Base-by-base conservation (phyloP, 2,329 filamentous ascomycete genomes). In the Aspergillus pseudoglaucus region DNA sequence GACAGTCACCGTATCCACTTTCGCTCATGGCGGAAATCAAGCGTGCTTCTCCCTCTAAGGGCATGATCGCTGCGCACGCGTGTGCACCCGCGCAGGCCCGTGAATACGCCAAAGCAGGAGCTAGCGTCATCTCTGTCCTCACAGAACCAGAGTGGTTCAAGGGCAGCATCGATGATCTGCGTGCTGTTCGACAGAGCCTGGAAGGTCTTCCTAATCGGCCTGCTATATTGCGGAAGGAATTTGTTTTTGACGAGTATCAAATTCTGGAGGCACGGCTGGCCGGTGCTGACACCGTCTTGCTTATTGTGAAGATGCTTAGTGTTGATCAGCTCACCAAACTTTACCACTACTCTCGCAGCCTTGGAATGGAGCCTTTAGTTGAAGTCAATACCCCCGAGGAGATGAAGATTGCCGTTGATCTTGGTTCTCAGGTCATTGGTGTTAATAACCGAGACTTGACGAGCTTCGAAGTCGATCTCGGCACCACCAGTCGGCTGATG, bases 91-190 rank as follows among this genome's bases (percentile, higher is more conserved):
- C 85, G 4, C 93, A 98, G 68, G 93, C 94, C 38, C 83, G 84
- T 54, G 89, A 86, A 57, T 98, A 98, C 67, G 93, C 94, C 8
- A 79, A 93, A 45, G 90, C 93, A 6, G 94, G 93, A 12, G 93
- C 93, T 42, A 97, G 91, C 65, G 89, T 95, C 35, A 98, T 98
- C 56, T 97, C 93, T 1, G 93, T 98, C n/a, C 79, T 98, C 42
- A 98, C 93, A 0, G 93, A 98, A 70, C 93, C 94, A 0, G 87
- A 97, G 63, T 98, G 93, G 93, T 98, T 98, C 77, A 97, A 96
- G 72, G 93, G 93, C 42, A 95, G 87, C 68, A 90, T 98, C 51
- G 91, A 98, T 49, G 93, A 98, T 65, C 74, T 98, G 46, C 82
- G 87, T 51, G 83, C 85, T 30, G 93, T 97, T 25, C 83, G 93